A percentile compares a stretch with the other conserved stretches of the same genome.
Evolutionary conservation across 1,284 basidiomycete species (phyloP).

Genomic region (Thelephora terrestris): DNA sequence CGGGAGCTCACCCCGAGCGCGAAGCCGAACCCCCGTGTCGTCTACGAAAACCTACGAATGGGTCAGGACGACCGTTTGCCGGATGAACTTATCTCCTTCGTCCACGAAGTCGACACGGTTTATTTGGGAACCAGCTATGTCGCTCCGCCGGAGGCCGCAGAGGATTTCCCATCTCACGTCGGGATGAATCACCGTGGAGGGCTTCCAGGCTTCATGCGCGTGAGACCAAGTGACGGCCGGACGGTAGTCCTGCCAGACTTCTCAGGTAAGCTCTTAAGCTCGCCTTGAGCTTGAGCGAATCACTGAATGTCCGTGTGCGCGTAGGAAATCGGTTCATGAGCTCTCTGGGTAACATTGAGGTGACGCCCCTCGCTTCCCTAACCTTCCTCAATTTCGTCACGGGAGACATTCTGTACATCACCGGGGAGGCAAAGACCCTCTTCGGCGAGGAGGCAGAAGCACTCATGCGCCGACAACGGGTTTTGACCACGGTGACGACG

Average conservation of each 20-base stretch:
- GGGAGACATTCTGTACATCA: conserved; percentile 52
- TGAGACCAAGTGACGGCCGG: conserved; percentile 40
- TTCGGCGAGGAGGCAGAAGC: conserved; percentile 34
- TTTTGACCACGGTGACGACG: conserved; percentile 36
- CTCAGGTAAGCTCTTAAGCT: conserved; percentile 31
- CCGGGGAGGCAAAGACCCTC: conserved; percentile 43
- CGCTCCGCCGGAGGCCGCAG: conserved; percentile 26
- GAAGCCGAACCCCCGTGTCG: conserved; percentile 28
- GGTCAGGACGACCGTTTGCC: conserved; percentile 33
- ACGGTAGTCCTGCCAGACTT: conserved; percentile 53
- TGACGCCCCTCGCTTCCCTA: conserved; percentile 41
- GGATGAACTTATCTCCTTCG: conserved; percentile 35
- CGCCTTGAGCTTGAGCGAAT: neutral
- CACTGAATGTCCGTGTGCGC: neutral
- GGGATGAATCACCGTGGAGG: conserved; percentile 60
- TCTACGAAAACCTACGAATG: conserved; percentile 25
- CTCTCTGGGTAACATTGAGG: conserved; percentile 55
- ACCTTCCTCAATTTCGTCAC: conserved; percentile 44
- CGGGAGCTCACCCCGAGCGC: conserved; percentile 36
- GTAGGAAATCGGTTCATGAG: conserved; percentile 50
- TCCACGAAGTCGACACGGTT: conserved; percentile 39
- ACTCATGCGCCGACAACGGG: conserved; percentile 47
- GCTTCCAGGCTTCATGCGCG: conserved; percentile 46
- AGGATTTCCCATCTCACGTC: conserved; percentile 40
- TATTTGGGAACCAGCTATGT: conserved; percentile 46